Evolutionary conservation across 2,329 filamentous ascomycete genomes (phyloP), one percentile per base, ranked within the genome.

Genomic region (Penicillium sp.): DNA sequence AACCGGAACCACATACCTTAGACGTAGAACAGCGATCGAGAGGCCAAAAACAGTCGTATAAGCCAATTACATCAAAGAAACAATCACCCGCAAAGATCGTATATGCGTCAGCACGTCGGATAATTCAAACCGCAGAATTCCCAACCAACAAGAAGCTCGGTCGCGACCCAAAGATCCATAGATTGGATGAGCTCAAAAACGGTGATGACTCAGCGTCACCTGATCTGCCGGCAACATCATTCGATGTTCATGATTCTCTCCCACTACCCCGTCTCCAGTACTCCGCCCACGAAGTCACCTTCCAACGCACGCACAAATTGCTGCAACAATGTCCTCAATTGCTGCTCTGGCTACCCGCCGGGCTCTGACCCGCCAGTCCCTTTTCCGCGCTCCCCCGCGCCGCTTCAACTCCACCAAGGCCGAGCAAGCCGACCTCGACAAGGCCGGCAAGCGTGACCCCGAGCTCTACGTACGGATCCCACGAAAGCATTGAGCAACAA

Each of bases 401-500:
- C 68, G 67, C 60, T 61, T 68, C 55, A 62, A 62, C 61, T 61
- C 64, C 55, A 71, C 68, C 55, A 74, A 73, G 63, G 68, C 74
- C 41, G 74, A 77, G 56, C 74, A 78, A 59, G 69, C 73, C 51
- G 59, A 70, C 59, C 73, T 87, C 65, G 78, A 81, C 67, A 77
- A 82, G 68, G 84, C 79, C 62, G 82, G 83, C 49, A 84, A 81
- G 76, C 77, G 77, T 69, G 84, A 89, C 71, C 86, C 86, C 51
- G 86, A 89, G 76, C 83, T 88, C 68, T 87, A 86, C 70, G 85
- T 88, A 81, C 60, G 81, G 11, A 53, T 45, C 33, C 29, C 22
- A 50, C 50, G 33, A 50, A 39, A 56, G 48, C 29, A 55, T 45
- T 56, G 50, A 46, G 34, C 14, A 7, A 27, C 18, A 3, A 29